Conservation (phyloP, 345 rosid species). For the Corymbia maculata region DNA sequence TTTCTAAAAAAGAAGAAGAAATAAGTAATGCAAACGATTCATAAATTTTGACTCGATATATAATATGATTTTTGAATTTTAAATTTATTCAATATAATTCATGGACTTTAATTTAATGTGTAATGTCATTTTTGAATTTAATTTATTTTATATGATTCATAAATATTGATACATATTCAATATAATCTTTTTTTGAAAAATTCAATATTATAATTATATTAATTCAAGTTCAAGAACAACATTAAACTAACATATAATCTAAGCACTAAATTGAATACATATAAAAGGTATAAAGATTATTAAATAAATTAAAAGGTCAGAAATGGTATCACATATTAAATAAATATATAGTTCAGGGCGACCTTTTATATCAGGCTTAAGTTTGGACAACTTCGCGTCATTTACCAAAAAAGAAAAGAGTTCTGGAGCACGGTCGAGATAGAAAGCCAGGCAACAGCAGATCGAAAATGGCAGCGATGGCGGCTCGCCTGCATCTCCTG, state of each 20-base stretch:
- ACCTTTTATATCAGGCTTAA: too few species aligned
- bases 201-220: too few species aligned
- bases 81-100: accelerated
- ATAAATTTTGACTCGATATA: accelerated
- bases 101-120: accelerated
- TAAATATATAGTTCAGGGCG: too few species aligned
- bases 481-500: constrained; percentile 36
- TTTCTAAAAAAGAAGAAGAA: too few species aligned
- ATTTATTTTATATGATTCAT: too few species aligned
- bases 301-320: accelerated
- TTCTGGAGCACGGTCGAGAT: not conserved
- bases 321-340: too few species aligned
- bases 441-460: not conserved
- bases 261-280: too few species aligned
- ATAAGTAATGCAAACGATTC: accelerated
- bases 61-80: accelerated
- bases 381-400: accelerated
- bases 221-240: too few species aligned
- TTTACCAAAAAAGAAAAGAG: not conserved
- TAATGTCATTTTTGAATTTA: accelerated
- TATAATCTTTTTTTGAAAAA: too few species aligned
- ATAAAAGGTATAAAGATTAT: too few species aligned
- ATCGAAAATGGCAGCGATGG: constrained; percentile 27
- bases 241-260: too few species aligned
- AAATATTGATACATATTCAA: too few species aligned